Evolutionary conservation across 805 yeast genomes (phyloP).

Genomic region (Schwanniomyces pseudopolymorphus): DNA sequence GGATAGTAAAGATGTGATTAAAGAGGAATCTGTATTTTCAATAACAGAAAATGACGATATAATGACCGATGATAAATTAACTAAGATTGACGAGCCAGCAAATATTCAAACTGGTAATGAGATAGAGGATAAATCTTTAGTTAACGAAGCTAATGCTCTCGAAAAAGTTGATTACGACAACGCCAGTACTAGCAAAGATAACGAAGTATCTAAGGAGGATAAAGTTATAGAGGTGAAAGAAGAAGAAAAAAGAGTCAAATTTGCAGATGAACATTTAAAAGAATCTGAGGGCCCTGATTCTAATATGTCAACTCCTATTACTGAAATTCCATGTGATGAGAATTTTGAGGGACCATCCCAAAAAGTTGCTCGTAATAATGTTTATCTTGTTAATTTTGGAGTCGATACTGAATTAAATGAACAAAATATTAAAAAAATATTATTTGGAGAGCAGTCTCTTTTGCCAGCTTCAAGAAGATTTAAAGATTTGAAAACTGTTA

Average conservation of each 20-base stretch:
- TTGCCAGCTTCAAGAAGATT: conserved; percentile 54
- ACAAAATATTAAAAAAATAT: conserved; percentile 25
- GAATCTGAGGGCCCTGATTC: conserved; percentile 6
- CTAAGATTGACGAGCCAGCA: not conserved
- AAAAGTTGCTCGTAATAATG: conserved; percentile 52
- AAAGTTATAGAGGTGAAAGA: not conserved
- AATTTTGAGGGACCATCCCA: conserved; percentile 70
- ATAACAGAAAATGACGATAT: not conserved
- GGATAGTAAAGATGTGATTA: not conserved
- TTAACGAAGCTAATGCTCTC: not conserved
- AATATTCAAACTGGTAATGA: not conserved
- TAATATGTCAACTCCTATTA: conserved; percentile 5
- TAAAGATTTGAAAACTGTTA: conserved; percentile 53
- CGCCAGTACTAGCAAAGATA: conserved; percentile 5
- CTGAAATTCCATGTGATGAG: conserved; percentile 11
- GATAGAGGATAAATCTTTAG: not conserved
- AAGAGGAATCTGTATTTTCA: not conserved
- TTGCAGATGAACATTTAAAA: conserved; percentile 14
- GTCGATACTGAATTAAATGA: conserved; percentile 26
- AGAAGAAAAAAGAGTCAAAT: conserved; percentile 19
- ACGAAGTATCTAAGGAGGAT: not conserved
- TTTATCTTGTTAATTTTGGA: conserved; percentile 54
- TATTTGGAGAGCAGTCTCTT: conserved; percentile 64
- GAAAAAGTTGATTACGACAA: conserved; percentile 6
- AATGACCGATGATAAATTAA: not conserved